Percentiles rank a stretch among this genome's conserved stretches.
Evolutionary conservation across 805 yeast species (phyloP).

Genomic region (Wickerhamiella slavikovae): DNA sequence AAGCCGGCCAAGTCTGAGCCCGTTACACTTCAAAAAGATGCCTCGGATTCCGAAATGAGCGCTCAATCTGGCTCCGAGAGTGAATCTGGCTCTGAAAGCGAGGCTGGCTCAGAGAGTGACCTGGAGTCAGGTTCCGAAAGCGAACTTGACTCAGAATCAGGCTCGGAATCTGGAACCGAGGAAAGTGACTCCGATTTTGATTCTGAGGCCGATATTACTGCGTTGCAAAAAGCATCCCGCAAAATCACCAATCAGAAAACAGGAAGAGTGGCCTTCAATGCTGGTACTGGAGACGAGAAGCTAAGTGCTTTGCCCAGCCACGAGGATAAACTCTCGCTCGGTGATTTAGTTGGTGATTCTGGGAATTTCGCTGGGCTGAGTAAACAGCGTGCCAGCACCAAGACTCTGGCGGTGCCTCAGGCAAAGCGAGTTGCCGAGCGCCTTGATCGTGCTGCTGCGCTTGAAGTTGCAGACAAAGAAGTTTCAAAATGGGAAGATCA

Average conservation of each 20-base stretch:
- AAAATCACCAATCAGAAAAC: too few relatives aligned
- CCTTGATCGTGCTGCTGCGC: slow-evolving; percentile 75
- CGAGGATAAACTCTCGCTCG: slow-evolving; percentile 44
- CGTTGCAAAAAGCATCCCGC: neutral
- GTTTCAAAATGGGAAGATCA: slow-evolving; percentile 77
- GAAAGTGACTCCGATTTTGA: slow-evolving; percentile 8
- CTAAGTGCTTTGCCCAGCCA: slow-evolving; percentile 13
- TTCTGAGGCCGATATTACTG: slow-evolving; percentile 16
- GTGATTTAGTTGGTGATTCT: slow-evolving; percentile 44
- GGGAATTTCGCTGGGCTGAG: slow-evolving; percentile 4
- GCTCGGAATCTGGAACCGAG: neutral
- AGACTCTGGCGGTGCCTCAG: slow-evolving; percentile 55
- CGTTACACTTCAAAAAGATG: neutral
- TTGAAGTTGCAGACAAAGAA: slow-evolving; percentile 70
- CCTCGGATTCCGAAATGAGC: neutral
- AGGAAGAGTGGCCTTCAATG: slow-evolving; percentile 3
- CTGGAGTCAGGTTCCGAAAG: slow-evolving; percentile 4
- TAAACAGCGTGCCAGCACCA: slow-evolving; percentile 9
- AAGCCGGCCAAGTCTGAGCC: neutral
- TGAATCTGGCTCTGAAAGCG: neutral
- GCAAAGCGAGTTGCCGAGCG: slow-evolving; percentile 74
- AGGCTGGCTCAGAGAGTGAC: slow-evolving; percentile 2
- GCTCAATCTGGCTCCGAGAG: neutral
- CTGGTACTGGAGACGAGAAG: slow-evolving; percentile 7
- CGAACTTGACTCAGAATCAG: slow-evolving; percentile 6